Percentiles rank a stretch among this genome's conserved stretches.
Evolutionary conservation across 306 rosid genomes (phyloP).

Genomic region (Sesbania bispinosa): DNA sequence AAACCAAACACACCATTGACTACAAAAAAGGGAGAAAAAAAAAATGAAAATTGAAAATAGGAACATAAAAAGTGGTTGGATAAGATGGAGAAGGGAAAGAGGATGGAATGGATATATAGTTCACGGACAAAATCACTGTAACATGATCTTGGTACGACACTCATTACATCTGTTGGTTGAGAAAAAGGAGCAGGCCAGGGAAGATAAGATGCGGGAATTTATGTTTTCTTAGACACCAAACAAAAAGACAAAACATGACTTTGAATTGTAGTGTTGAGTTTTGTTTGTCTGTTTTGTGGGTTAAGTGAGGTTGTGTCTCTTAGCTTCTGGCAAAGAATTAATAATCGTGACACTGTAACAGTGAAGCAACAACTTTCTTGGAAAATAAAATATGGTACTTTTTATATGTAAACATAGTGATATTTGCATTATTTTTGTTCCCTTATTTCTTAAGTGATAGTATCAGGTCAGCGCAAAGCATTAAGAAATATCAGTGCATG

Average conservation of each 20-base stretch:
- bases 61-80: neutral
- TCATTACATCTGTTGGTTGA: neutral
- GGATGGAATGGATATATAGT: neutral
- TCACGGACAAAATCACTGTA: conserved; percentile 29
- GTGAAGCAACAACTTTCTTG: conserved; percentile 18
- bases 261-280: conserved; percentile 40
- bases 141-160: conserved; percentile 20
- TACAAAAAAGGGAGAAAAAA: neutral
- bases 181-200: neutral
- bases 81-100: neutral
- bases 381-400: conserved; percentile 9
- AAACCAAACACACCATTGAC: too few species aligned
- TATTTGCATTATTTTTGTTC: neutral
- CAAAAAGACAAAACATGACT: conserved; percentile 58
- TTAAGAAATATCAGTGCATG: neutral
- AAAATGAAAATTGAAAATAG: neutral
- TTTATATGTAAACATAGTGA: neutral
- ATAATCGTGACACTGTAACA: neutral
- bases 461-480: conserved; percentile 15
- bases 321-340: conserved; percentile 33
- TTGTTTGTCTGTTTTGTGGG: conserved; percentile 30
- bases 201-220: conserved; percentile 10
- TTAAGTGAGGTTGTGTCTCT: conserved; percentile 32
- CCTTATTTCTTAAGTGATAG: neutral
- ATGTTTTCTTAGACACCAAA: conserved; percentile 35